Percentiles rank a stretch among this genome's conserved stretches.
Conservation (phyloP, 345 rosid species). For the Cardamine resedifolia region DNA sequence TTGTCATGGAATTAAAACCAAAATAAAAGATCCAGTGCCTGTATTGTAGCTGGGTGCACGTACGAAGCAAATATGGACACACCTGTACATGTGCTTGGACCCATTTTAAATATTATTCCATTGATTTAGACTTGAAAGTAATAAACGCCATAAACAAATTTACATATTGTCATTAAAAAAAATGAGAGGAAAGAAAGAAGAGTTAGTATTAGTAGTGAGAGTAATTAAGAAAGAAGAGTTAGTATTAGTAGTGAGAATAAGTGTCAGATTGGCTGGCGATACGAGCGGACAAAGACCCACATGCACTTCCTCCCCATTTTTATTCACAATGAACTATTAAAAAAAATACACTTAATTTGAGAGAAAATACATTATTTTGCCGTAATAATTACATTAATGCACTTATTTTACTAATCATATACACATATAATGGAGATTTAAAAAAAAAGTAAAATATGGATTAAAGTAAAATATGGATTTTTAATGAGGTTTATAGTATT, state of each 20-base stretch:
- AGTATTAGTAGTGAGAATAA: slow-evolving; percentile 16
- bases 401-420: background rate
- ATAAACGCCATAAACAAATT: background rate
- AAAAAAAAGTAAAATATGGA: background rate
- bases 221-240: slow-evolving; percentile 11
- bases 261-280: slow-evolving; percentile 49
- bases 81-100: slow-evolving; percentile 65
- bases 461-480: background rate
- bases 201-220: slow-evolving; percentile 21
- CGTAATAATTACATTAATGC: background rate
- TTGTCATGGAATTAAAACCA: background rate
- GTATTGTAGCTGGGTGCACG: slow-evolving; percentile 35
- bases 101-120: slow-evolving; percentile 10
- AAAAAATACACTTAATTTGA: background rate
- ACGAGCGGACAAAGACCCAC: slow-evolving; percentile 43
- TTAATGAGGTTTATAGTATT: too few relatives aligned
- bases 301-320: background rate
- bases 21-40: slow-evolving; percentile 2
- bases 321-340: background rate
- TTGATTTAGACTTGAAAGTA: slow-evolving; percentile 4
- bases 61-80: slow-evolving; percentile 34
- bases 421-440: too few relatives aligned
- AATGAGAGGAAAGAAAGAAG: background rate
- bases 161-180: background rate
- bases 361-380: background rate